Base-by-base conservation (phyloP, 495 filamentous ascomycete genomes). In the Ascobolus immersus region DNA sequence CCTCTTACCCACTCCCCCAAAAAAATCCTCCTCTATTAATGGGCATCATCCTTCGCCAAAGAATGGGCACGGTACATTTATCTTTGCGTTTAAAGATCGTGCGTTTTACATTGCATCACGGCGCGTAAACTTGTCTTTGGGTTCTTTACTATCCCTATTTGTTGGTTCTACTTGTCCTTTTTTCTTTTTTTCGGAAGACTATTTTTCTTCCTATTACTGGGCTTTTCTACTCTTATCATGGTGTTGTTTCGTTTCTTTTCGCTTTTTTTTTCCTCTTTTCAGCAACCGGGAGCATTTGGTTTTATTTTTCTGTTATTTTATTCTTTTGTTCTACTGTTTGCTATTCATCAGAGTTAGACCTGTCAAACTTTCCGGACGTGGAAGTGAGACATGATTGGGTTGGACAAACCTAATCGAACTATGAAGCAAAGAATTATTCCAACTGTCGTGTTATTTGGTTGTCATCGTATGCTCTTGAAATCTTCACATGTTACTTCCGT, bases 141-240 rank as follows among this genome's bases (percentile, higher is more conserved):
- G 49, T 44, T 51, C 47, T 35, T 47, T 44, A 34, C 40, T 33
- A 13, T 36, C 43, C 38, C 36, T 32, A 45, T 32, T 31, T 41
- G 33, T 48, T 32, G 41, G 36, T 37, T 36, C 31, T 28, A 43
- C 35, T 28, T 31, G 31, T 38, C 40, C 43, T 40, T 43, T 39
- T 25, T 35, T 31, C 42, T 30, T 40, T 39, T 32, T 32, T 8
- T 34, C 33, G n/a, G 51, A 65, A 52, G 61, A 64, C 41, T 21
- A 51, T 49, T 39, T 24, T 32, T 31, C 35, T 32, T 13, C 22
- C n/a, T 32, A 19, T 21, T 13, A 28, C 28, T 20, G 11, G 6
- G 14, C 14, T 19, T 13, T 34, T 21, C 11, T 1, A 9, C 21
- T 33, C 21, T 35, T 34, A 21, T 41, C 39, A 38, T 31, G 38